Percentiles rank a stretch among this genome's conserved stretches.
Evolutionary conservation across 2,329 filamentous ascomycete genomes (phyloP).

Genomic region (Xylariaceae sp.): DNA sequence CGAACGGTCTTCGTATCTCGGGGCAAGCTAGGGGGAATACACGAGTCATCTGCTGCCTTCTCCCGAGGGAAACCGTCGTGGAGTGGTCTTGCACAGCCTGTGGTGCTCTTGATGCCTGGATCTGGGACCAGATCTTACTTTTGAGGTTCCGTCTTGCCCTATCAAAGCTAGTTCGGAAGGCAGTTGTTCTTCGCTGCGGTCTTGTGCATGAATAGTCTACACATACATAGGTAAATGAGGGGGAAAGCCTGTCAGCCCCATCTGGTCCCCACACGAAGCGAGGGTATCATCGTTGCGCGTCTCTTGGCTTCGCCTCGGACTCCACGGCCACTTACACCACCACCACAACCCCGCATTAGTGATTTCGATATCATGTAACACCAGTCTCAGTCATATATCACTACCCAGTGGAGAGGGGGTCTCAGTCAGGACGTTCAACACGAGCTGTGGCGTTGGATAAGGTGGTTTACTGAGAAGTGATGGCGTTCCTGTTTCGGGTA

Average conservation of each 20-base stretch:
- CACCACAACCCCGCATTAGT: constrained; percentile 22
- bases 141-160: constrained; percentile 5
- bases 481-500: constrained; percentile 4
- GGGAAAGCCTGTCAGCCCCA: constrained; percentile 14
- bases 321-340: constrained; percentile 7
- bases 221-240: too few species aligned
- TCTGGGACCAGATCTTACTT: too few species aligned
- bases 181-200: neutral
- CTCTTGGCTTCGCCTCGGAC: constrained; percentile 11
- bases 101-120: constrained; percentile 6
- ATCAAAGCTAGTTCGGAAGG: constrained; percentile 14
- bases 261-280: neutral
- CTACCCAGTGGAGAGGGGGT: constrained; percentile 2
- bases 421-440: constrained; percentile 15
- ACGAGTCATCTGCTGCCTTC: constrained; percentile 12
- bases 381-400: constrained; percentile 1
- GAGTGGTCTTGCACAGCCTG: neutral
- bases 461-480: constrained; percentile 12
- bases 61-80: neutral
- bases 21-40: constrained; percentile 3
- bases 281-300: constrained; percentile 8
- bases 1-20: neutral
- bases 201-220: constrained; percentile 9
- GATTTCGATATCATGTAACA: constrained; percentile 2
- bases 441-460: constrained; percentile 22